Evolutionary conservation across 2,329 filamentous ascomycete species (phyloP).

Genomic region (Aspergillus nomiae): DNA sequence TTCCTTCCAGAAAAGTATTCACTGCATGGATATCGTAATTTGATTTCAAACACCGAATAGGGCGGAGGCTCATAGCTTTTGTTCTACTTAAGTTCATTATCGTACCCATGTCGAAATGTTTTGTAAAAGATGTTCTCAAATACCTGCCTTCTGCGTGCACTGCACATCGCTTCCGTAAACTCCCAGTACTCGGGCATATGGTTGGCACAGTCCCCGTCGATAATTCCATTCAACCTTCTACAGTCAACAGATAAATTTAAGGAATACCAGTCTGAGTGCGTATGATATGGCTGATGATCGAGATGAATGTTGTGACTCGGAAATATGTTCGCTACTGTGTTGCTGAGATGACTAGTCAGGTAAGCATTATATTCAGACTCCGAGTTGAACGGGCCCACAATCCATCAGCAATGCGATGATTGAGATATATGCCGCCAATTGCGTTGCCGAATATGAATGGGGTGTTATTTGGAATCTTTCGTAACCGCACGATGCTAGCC

Average conservation of each 20-base stretch:
- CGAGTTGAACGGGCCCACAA: slow-evolving; percentile 16
- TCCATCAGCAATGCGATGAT: slow-evolving; percentile 2
- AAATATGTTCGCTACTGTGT: neutral
- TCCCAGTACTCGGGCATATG: slow-evolving; percentile 31
- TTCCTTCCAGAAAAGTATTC: too few relatives aligned
- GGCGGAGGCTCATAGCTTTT: too few relatives aligned
- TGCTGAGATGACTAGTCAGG: neutral
- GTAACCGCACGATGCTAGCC: neutral
- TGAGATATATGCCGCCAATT: neutral
- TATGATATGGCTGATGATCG: slow-evolving; percentile 6
- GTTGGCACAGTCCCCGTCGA: slow-evolving; percentile 31
- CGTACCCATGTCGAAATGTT: neutral
- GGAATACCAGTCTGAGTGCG: slow-evolving; percentile 22
- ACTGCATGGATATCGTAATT: too few relatives aligned
- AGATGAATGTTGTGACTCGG: neutral
- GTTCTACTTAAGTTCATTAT: neutral
- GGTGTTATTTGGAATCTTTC: slow-evolving; percentile 4
- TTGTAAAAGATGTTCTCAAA: neutral
- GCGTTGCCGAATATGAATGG: slow-evolving; percentile 3
- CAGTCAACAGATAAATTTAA: slow-evolving; percentile 23
- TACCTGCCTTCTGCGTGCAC: neutral
- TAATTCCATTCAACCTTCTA: slow-evolving; percentile 23
- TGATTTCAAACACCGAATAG: too few relatives aligned
- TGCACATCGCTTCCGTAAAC: slow-evolving; percentile 27
- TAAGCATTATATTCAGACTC: neutral